These are phyloP conservation scores for Beauveria pseudobassiana DNA, from an alignment of 2,329 filamentous ascomycete species.

Conservation along the genomic window DNA sequence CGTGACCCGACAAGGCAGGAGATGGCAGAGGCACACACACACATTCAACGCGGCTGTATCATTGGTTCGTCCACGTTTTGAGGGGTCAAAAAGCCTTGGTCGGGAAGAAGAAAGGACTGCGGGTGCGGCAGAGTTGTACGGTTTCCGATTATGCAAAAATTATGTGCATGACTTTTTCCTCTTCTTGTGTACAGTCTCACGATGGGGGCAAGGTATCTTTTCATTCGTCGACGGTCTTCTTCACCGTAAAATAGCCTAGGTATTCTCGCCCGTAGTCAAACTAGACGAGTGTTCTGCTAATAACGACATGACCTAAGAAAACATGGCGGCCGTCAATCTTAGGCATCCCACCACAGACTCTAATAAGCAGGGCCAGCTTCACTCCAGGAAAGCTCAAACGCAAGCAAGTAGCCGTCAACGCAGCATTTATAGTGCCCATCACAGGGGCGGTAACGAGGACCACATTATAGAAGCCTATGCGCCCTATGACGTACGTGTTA, in stretches of 20 bases:
- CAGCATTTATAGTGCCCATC: slow-evolving; percentile 23
- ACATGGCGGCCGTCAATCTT: slow-evolving; percentile 3
- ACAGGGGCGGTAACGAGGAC: slow-evolving; percentile 22
- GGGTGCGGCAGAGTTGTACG: too few species aligned
- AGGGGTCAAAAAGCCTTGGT: too few species aligned
- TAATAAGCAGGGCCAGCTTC: slow-evolving; percentile 28
- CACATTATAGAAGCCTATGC: slow-evolving; percentile 21
- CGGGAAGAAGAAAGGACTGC: too few species aligned
- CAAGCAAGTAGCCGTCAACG: slow-evolving; percentile 20
- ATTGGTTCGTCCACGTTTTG: too few species aligned
- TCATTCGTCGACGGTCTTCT: slow-evolving; percentile 2
- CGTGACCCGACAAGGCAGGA: too few species aligned
- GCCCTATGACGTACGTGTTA: slow-evolving; percentile 24
- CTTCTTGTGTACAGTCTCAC: too few species aligned
- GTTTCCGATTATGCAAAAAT: too few species aligned
- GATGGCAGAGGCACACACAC: too few species aligned
- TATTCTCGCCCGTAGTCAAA: slow-evolving; percentile 23
- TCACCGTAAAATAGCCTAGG: slow-evolving; percentile 18
- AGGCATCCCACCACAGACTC: slow-evolving; percentile 34
- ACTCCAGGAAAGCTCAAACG: slow-evolving; percentile 26
- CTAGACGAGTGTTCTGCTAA: slow-evolving; percentile 22
- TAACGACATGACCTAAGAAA: slow-evolving; percentile 27
- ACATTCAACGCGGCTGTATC: too few species aligned
- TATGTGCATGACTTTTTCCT: too few species aligned
- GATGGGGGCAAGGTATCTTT: too few species aligned